Evolutionary conservation across 179 eudicot genomes (phyloP), one percentile per base, ranked within the genome.

Genomic region (Silene noctiflora): DNA sequence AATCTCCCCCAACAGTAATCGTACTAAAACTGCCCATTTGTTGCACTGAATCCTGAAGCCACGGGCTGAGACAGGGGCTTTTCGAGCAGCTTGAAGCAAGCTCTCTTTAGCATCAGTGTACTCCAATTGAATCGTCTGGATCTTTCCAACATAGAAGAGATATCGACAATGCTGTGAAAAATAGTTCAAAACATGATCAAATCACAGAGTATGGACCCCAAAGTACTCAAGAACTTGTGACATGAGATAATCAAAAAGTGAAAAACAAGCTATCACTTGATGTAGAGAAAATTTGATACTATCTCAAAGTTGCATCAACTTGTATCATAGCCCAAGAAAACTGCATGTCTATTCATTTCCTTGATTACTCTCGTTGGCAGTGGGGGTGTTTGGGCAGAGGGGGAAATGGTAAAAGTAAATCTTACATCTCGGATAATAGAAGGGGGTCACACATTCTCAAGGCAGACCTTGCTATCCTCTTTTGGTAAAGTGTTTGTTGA

Each of bases 31-130:
- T 67, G 97, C 98, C 98, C 97, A 94, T 83, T 94, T 94, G 80
- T 91, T 94, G 89, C 98, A 94, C 83, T 87, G 95, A 76, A 92
- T 88, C 78, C 97, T 87, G 77, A 94, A 94, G 55, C 98, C 98
- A 79, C 91, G 93, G 79, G 98, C 98, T 51, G 97, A 90, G 74
- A 83, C 76, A 75, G 98, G 98, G 48, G 97, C 98, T 79, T 94
- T 94, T 66, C 97, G 86, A 69, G 98, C 97, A 82, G 98, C 98
- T 84, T 94, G 98, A 66, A 92, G 91, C 70, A 94, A 92, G 79
- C 91, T 89, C 78, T 94, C 98, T 81, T 92, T 94, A 20, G 98
- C 97, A 88, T 94, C 97, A 72, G 97, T 94, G 74, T 94, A 94
- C 81, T 92, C 97, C 82, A 94, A 77, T 79, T 92, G 97, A 73